These are phyloP conservation scores for Baorangia bicolor DNA, from an alignment of 768 basidiomycete species.

Conservation along the genomic window DNA sequence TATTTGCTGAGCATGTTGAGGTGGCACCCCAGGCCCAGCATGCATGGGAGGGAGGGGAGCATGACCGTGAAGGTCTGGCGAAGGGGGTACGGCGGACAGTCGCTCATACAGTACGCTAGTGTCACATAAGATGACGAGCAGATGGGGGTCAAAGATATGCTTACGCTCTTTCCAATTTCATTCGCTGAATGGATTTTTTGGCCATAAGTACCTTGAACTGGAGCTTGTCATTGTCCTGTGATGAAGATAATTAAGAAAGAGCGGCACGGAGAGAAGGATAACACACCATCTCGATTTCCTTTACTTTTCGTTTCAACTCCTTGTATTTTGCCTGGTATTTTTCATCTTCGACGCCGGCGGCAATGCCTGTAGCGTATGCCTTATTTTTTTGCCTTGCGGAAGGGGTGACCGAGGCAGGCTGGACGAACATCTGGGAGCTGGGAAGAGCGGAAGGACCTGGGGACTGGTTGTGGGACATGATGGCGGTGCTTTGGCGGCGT, in stretches of 20 bases:
- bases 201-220: constrained; percentile 77
- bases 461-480: constrained; percentile 68
- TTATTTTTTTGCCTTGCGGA: constrained; percentile 49
- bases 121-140: constrained; percentile 26
- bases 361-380: constrained; percentile 56
- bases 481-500: constrained; percentile 39
- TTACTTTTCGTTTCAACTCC: constrained; percentile 84
- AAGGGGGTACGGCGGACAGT: constrained; percentile 58
- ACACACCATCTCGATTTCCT: constrained; percentile 79
- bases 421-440: constrained; percentile 36
- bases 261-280: not conserved
- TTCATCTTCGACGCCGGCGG: constrained; percentile 78
- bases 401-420: constrained; percentile 28
- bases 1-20: constrained; percentile 31
- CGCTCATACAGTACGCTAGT: constrained; percentile 76
- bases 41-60: constrained; percentile 34
- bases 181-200: constrained; percentile 79
- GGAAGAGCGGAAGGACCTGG: constrained; percentile 49
- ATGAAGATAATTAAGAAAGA: constrained; percentile 3
- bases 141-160: constrained; percentile 36
- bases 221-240: constrained; percentile 86
- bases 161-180: constrained; percentile 87
- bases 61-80: constrained; percentile 49
- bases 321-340: constrained; percentile 89
- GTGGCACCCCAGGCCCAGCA: constrained; percentile 36